Conservation (phyloP, 2,329 filamentous ascomycete genomes). For the Dendrostoma leiphaemia region DNA sequence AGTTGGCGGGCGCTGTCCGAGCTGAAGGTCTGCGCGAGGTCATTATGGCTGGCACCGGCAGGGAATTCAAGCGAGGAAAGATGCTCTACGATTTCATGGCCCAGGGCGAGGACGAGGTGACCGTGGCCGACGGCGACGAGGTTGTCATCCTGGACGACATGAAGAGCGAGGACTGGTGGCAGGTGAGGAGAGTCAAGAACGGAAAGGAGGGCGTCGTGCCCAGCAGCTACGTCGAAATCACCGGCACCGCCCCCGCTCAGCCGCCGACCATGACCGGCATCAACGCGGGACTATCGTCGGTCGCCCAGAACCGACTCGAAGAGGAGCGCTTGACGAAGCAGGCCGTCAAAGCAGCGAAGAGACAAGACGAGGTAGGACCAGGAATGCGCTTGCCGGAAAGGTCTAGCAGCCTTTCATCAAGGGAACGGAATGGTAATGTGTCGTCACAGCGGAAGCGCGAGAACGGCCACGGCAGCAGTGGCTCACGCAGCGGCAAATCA, state of each 20-base stretch:
- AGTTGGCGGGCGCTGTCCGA: conserved; percentile 80
- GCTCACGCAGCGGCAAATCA: conserved; percentile 63
- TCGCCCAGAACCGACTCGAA: conserved; percentile 76
- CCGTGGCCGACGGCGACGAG: conserved; percentile 84
- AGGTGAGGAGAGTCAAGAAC: conserved; percentile 85
- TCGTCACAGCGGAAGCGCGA: conserved; percentile 71
- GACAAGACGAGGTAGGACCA: conserved; percentile 72
- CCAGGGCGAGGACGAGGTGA: conserved; percentile 94
- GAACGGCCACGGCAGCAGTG: conserved; percentile 56
- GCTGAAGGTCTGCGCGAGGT: conserved; percentile 85
- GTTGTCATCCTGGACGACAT: conserved; percentile 85
- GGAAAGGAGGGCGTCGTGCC: conserved; percentile 95
- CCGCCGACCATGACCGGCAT: conserved; percentile 49
- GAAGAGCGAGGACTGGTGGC: conserved; percentile 98
- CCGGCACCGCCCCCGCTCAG: conserved; percentile 58
- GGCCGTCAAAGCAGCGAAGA: conserved; percentile 60
- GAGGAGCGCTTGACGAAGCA: conserved; percentile 83
- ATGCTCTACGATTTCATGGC: conserved; percentile 96
- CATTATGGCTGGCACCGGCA: conserved; percentile 72
- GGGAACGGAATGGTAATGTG: conserved; percentile 65
- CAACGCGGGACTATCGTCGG: conserved; percentile 56
- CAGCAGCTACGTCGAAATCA: conserved; percentile 92
- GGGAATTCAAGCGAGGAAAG: conserved; percentile 69
- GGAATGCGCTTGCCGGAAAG: conserved; percentile 74
- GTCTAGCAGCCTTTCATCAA: conserved; percentile 72